Base-by-base conservation (phyloP, 164 flowering plant genomes). In the Brasenia schreberi region DNA sequence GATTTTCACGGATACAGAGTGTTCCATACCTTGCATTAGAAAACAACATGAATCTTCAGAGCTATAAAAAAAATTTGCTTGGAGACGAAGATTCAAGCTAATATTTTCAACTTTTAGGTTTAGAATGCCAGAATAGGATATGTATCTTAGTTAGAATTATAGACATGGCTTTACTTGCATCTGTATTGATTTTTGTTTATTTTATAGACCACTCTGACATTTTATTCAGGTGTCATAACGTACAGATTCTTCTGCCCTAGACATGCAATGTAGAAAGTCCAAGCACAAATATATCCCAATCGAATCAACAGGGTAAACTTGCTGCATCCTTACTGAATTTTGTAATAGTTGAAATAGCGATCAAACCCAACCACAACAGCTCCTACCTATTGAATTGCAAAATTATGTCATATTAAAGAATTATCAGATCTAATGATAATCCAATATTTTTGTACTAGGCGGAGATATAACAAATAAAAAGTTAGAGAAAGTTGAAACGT, bases 311-410 rank as follows among this genome's bases (percentile, higher is more conserved):
- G 27, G 27, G 27, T 23, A n/a, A n/a, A n/a, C n/a, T n/a, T n/a
- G 27, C 27, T 23, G 27, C 27, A 23, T 23, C 27, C 96, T 86
- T 80, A 94, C 99, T 91, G 97, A 68, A 92, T 65, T 78, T 94
- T 94, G 81, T 87, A 89, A 82, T 94, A 94, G 80, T 94, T 94
- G 78, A 91, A 85, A 73, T 89, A 85, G 42, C 96, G 96, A 78
- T 94, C 99, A 79, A 94, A 91, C 73, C 99, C 97, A 64, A 94
- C 97, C 23, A 94, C 96, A 75, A 94, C 99, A 73, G 99, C 99
- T 33, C 99, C 99, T 66, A 94, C 96, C 97, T 94, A 78, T 6
- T 61, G 69, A 45, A 67, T 71, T 17, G 42, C 63, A 71, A 16
- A 42, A 71, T 43, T 60, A 67, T 72, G 27, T 45, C 62, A 53